Evolutionary conservation across 2,329 filamentous ascomycete species (phyloP).

Genomic region (Penicillium sp.): DNA sequence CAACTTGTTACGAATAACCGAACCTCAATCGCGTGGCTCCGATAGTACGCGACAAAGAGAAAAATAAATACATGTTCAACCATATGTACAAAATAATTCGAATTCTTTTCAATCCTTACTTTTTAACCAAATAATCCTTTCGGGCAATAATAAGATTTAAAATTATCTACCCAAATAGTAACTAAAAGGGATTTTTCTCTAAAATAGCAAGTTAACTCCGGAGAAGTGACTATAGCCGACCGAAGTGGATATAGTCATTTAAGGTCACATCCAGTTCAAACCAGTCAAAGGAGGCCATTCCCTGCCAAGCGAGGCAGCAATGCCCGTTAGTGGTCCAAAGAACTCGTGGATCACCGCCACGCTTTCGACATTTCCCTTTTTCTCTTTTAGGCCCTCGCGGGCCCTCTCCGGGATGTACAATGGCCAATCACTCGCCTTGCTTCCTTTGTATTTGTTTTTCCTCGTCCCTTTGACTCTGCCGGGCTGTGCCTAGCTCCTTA

Average conservation of each 20-base stretch:
- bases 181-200: neutral
- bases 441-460: conserved; percentile 12
- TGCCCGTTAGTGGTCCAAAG: conserved; percentile 2
- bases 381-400: neutral
- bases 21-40: conserved; percentile 5
- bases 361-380: conserved; percentile 3
- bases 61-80: neutral
- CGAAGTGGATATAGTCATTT: conserved; percentile 4
- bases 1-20: neutral
- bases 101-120: neutral
- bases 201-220: neutral
- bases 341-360: conserved; percentile 22
- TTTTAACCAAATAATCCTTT: neutral
- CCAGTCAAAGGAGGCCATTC: neutral
- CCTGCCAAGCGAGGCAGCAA: conserved; percentile 11
- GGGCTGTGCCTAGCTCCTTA: conserved; percentile 1
- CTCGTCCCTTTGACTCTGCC: conserved; percentile 23
- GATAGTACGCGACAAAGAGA: neutral
- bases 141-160: neutral
- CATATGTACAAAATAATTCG: neutral
- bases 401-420: neutral
- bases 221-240: conserved; percentile 5
- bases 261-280: neutral
- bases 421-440: conserved; percentile 8
- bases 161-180: neutral